Conservation (phyloP, 805 yeast species). For the Wickerhamiella bombiphila region DNA sequence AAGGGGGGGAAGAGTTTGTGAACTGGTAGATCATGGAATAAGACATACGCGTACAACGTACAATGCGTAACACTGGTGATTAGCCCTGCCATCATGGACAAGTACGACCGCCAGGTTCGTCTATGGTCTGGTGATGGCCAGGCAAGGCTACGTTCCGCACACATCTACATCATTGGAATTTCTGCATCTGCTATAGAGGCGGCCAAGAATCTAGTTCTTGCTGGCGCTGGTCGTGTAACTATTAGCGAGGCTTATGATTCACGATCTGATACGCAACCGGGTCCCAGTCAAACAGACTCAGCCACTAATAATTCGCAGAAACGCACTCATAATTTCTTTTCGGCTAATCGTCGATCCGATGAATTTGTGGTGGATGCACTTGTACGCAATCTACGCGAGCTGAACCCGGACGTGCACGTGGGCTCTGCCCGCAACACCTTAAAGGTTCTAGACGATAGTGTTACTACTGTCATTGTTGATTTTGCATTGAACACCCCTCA, state of each 20-base stretch:
- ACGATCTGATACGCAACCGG: constrained; percentile 71
- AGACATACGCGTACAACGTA: too few relatives aligned
- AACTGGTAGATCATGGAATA: too few relatives aligned
- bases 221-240: constrained; percentile 66
- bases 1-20: too few relatives aligned
- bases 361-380: constrained; percentile 28
- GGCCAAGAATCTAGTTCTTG: constrained; percentile 69
- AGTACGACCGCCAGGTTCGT: constrained; percentile 74
- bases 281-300: constrained; percentile 75
- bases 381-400: constrained; percentile 32
- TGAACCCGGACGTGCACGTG: constrained; percentile 47
- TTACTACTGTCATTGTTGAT: neutral
- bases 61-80: too few relatives aligned
- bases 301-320: constrained; percentile 43
- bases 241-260: constrained; percentile 23
- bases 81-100: neutral
- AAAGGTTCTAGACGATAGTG: too few relatives aligned
- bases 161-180: constrained; percentile 47
- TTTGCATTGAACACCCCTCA: neutral
- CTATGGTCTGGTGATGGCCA: constrained; percentile 81
- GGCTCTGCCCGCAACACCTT: neutral
- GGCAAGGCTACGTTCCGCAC: constrained; percentile 36
- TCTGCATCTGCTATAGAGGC: constrained; percentile 42
- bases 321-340: constrained; percentile 60
- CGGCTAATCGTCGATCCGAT: constrained; percentile 44